Conservation (phyloP, 768 basidiomycete genomes). For the Boletales sp. region DNA sequence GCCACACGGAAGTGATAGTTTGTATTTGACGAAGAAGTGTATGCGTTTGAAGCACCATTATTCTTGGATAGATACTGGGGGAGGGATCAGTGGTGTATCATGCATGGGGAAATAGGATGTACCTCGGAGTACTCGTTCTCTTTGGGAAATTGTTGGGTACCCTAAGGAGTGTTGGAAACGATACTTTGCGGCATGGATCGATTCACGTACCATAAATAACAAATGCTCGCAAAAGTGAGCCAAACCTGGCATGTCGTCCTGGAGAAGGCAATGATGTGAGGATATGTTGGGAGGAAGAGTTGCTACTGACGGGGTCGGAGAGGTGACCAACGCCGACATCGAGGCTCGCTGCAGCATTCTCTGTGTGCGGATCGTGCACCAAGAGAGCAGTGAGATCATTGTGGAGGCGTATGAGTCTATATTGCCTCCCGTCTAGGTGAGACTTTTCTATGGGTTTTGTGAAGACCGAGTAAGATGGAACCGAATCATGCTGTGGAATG, state of each 20-base stretch:
- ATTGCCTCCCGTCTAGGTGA: constrained; percentile 73
- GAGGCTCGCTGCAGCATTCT: constrained; percentile 93
- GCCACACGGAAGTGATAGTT: constrained; percentile 81
- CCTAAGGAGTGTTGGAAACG: constrained; percentile 39
- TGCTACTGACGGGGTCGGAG: constrained; percentile 74
- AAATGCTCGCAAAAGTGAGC: constrained; percentile 97
- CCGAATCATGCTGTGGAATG: constrained; percentile 10
- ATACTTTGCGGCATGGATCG: background rate
- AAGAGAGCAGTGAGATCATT: constrained; percentile 89
- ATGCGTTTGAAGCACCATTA: constrained; percentile 89
- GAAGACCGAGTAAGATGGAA: constrained; percentile 54
- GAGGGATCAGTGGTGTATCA: background rate
- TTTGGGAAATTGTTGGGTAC: constrained; percentile 76
- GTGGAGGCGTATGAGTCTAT: constrained; percentile 76
- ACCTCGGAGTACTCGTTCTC: constrained; percentile 96
- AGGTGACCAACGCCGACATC: constrained; percentile 95
- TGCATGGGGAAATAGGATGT: constrained; percentile 5
- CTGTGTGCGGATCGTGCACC: constrained; percentile 79
- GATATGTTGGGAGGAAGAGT: background rate
- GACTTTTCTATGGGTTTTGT: constrained; percentile 63
- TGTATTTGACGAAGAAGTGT: constrained; percentile 87
- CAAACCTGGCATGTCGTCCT: constrained; percentile 88
- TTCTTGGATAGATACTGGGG: constrained; percentile 71
- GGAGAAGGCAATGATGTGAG: constrained; percentile 1
- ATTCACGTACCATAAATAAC: constrained; percentile 78